Percentiles rank a stretch among this genome's conserved stretches.
Conservation (phyloP, 75 land plant species). For the Larix kaempferi region DNA sequence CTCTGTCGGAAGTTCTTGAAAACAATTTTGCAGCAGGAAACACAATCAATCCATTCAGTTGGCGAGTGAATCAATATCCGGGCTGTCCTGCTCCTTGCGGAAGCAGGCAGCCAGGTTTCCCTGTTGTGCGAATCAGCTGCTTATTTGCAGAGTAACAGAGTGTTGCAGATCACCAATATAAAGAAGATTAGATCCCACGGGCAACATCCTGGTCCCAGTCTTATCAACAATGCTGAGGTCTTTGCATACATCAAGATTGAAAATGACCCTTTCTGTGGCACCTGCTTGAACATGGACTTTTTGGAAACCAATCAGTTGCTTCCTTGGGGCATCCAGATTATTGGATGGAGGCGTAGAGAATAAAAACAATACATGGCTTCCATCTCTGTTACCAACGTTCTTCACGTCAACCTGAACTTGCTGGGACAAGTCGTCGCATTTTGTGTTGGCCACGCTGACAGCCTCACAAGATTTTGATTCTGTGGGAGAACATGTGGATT, state of each 20-base stretch:
- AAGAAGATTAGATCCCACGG: slow-evolving; percentile 54
- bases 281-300: slow-evolving; percentile 34
- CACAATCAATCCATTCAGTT: too few species aligned
- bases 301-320: slow-evolving; percentile 60
- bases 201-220: slow-evolving; percentile 43
- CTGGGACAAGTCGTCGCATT: slow-evolving; percentile 29
- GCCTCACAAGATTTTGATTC: slow-evolving; percentile 18
- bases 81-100: too few species aligned
- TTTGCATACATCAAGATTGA: slow-evolving; percentile 59
- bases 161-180: slow-evolving; percentile 51
- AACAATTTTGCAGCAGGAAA: too few species aligned
- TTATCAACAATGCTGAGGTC: slow-evolving; percentile 68
- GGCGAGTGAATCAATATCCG: too few species aligned
- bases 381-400: slow-evolving; percentile 40
- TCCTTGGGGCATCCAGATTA: slow-evolving; percentile 34
- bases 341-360: slow-evolving; percentile 40
- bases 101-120: background rate
- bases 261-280: slow-evolving; percentile 29
- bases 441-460: slow-evolving; percentile 7
- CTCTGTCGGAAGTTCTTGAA: too few species aligned
- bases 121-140: background rate
- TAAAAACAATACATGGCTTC: slow-evolving; percentile 61
- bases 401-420: slow-evolving; percentile 48
- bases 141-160: slow-evolving; percentile 24
- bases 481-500: slow-evolving; percentile 35